Evolutionary conservation across 106 monocot species (phyloP).

Genomic region (Dioscorea dumetorum): DNA sequence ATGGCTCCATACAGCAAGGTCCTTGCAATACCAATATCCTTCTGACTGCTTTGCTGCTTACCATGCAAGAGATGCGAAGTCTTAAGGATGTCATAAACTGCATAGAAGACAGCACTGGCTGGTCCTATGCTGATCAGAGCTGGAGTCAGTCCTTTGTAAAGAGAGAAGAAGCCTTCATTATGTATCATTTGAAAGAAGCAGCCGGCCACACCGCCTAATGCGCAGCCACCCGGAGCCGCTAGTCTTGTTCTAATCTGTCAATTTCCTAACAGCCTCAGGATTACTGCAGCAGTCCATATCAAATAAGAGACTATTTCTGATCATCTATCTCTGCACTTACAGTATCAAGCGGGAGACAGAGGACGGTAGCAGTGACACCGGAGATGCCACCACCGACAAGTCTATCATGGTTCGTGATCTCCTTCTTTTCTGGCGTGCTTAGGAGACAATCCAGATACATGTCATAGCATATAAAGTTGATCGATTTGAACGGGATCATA

Average conservation of each 20-base stretch:
- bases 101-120: conserved; percentile 48
- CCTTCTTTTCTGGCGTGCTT: conserved; percentile 8
- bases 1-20: conserved; percentile 50
- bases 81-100: conserved; percentile 51
- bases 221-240: conserved; percentile 36
- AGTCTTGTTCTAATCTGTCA: conserved; percentile 45
- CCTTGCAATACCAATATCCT: conserved; percentile 26
- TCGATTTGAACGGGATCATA: conserved; percentile 57
- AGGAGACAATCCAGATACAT: conserved; percentile 39
- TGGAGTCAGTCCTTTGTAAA: conserved; percentile 56
- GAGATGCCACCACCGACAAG: conserved; percentile 47
- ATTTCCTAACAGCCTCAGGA: conserved; percentile 15
- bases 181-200: conserved; percentile 43
- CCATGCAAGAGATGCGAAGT: conserved; percentile 12
- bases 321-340: conserved; percentile 9
- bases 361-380: conserved; percentile 34
- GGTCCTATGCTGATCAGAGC: conserved; percentile 57
- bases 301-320: too few relatives aligned
- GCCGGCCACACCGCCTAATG: conserved; percentile 34
- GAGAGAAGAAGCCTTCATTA: conserved; percentile 52
- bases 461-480: conserved; percentile 60
- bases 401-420: conserved; percentile 43
- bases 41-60: not conserved
- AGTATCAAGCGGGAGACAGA: conserved; percentile 58
- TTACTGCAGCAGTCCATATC: not conserved